These are phyloP conservation scores for Tetrapisispora taiwanensis DNA, from an alignment of 805 yeast species.

Conservation along the genomic window DNA sequence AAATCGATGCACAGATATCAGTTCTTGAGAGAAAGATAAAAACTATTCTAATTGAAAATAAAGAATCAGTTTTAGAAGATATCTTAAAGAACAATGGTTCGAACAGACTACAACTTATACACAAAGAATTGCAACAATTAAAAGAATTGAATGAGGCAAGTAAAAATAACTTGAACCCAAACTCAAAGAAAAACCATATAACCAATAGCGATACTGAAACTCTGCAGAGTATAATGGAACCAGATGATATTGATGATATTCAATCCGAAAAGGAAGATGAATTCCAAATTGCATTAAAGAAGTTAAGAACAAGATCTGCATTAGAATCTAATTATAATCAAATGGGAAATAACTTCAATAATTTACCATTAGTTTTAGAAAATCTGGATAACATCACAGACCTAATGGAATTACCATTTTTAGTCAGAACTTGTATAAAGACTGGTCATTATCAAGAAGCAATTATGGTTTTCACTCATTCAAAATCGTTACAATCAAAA, in stretches of 20 bases:
- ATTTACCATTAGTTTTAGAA: constrained; percentile 36
- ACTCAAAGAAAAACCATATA: neutral
- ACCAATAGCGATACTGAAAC: neutral
- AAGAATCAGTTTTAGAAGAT: constrained; percentile 34
- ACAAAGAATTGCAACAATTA: constrained; percentile 18
- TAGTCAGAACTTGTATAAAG: constrained; percentile 72
- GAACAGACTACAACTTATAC: constrained; percentile 11
- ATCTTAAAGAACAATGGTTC: constrained; percentile 27
- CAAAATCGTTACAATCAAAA: constrained; percentile 55
- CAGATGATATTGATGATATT: constrained; percentile 14
- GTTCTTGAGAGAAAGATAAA: constrained; percentile 38
- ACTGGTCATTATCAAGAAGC: constrained; percentile 87
- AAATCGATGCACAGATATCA: constrained; percentile 49
- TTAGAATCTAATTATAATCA: constrained; percentile 8
- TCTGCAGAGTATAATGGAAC: constrained; percentile 13
- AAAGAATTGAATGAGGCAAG: constrained; percentile 25
- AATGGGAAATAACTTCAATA: constrained; percentile 6
- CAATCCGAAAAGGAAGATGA: constrained; percentile 20
- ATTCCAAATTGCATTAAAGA: constrained; percentile 23
- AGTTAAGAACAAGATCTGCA: constrained; percentile 13
- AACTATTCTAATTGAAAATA: constrained; percentile 29
- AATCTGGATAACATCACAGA: constrained; percentile 68
- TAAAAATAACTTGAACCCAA: constrained; percentile 1
- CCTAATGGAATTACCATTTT: constrained; percentile 71
- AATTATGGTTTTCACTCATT: constrained; percentile 68